These are phyloP conservation scores for Arthroderma sp. DNA, from an alignment of 2,329 filamentous ascomycete species.

Conservation along the genomic window DNA sequence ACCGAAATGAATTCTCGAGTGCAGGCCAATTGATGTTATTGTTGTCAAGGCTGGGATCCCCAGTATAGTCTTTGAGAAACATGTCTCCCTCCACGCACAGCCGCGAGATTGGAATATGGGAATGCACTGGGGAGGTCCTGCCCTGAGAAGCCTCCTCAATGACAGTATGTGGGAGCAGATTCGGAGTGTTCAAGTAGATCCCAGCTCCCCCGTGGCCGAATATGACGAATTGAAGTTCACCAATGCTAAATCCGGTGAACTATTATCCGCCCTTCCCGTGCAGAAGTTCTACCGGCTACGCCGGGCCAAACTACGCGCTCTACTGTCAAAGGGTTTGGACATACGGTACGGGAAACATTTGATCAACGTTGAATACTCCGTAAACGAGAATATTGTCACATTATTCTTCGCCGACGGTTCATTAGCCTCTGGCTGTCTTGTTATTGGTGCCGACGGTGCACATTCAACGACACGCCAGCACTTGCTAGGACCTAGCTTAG, in stretches of 20 bases:
- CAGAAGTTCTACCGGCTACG: slow-evolving; percentile 18
- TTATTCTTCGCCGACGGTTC: slow-evolving; percentile 6
- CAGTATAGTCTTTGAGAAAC: slow-evolving; percentile 2
- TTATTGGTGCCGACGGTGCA: slow-evolving; percentile 57
- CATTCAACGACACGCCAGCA: slow-evolving; percentile 51
- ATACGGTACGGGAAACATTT: slow-evolving; percentile 15
- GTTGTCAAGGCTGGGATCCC: slow-evolving; percentile 1
- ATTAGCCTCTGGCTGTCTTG: slow-evolving; percentile 14
- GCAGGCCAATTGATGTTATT: background rate
- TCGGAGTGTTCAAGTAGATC: slow-evolving; percentile 18
- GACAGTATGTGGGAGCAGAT: slow-evolving; percentile 16
- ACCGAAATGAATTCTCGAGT: background rate
- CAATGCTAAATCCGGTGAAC: slow-evolving; percentile 17
- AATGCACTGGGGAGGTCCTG: slow-evolving; percentile 41
- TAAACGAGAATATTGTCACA: background rate
- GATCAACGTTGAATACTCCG: slow-evolving; percentile 4
- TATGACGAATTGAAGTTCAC: slow-evolving; percentile 14
- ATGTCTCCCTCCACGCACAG: background rate
- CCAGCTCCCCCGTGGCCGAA: slow-evolving; percentile 14
- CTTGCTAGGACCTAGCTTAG: slow-evolving; percentile 26
- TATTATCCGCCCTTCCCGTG: slow-evolving; percentile 16
- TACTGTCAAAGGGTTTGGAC: slow-evolving; percentile 17
- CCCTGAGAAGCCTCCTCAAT: slow-evolving; percentile 12
- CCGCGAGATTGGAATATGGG: slow-evolving; percentile 42
- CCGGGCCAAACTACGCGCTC: slow-evolving; percentile 17